These are phyloP conservation scores for Zygosaccharomyces bisporus DNA, from an alignment of 805 yeast species.

Conservation along the genomic window DNA sequence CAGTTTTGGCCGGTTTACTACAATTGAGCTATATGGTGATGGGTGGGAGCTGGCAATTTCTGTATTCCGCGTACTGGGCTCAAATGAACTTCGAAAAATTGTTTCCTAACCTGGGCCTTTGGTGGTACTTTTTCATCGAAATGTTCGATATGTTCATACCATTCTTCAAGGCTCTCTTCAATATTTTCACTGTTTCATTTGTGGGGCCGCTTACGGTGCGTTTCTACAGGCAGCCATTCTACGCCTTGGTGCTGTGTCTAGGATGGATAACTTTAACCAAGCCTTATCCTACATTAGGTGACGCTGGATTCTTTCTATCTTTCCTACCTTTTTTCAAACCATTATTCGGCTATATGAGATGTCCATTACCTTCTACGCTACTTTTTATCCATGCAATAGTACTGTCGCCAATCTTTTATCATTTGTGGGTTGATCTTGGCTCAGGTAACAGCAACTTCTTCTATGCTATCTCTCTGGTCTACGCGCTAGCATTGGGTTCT, in stretches of 20 bases:
- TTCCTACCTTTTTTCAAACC: slow-evolving; percentile 48
- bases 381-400: slow-evolving; percentile 55
- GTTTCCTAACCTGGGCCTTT: slow-evolving; percentile 86
- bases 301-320: slow-evolving; percentile 54
- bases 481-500: slow-evolving; percentile 65
- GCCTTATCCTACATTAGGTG: slow-evolving; percentile 83
- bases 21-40: slow-evolving; percentile 42
- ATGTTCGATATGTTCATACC: slow-evolving; percentile 86
- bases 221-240: slow-evolving; percentile 54
- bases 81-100: slow-evolving; percentile 61
- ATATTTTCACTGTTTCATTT: slow-evolving; percentile 63
- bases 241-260: slow-evolving; percentile 47
- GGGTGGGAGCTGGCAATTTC: slow-evolving; percentile 42
- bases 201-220: slow-evolving; percentile 72
- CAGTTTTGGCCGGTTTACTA: slow-evolving; percentile 21
- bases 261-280: slow-evolving; percentile 64
- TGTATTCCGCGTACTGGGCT: slow-evolving; percentile 55
- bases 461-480: slow-evolving; percentile 85
- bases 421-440: slow-evolving; percentile 90
- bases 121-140: slow-evolving; percentile 99
- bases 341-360: slow-evolving; percentile 44
- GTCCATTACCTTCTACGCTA: slow-evolving; percentile 48
- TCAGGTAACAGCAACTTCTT: slow-evolving; percentile 96
- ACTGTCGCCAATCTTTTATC: slow-evolving; percentile 84
- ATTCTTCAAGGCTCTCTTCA: slow-evolving; percentile 81